A percentile compares a stretch with the other conserved stretches of the same genome.
Evolutionary conservation across 164 flowering plant genomes (phyloP).

Genomic region (Macadamia tetraphylla): DNA sequence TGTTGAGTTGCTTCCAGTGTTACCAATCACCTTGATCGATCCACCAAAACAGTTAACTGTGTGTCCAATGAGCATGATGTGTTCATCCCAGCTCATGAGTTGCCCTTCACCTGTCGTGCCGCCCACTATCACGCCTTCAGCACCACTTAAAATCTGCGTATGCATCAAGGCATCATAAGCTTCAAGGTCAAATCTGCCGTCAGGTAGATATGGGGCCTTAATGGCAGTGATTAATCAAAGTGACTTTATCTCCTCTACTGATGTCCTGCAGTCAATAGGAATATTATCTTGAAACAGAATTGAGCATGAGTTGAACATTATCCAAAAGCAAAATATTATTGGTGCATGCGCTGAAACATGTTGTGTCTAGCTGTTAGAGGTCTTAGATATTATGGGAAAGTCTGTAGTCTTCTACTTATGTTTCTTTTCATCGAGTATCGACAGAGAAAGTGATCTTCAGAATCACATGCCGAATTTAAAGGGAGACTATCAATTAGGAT

Average conservation of each 20-base stretch:
- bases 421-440: no score
- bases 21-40: constrained; percentile 27
- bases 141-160: constrained; percentile 68
- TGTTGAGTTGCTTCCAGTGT: no score
- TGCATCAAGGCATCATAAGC: constrained; percentile 80
- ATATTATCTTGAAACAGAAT: background rate
- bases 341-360: no score
- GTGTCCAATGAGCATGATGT: constrained; percentile 76
- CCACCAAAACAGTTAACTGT: constrained; percentile 45
- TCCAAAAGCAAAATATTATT: no score
- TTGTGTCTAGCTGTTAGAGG: no score
- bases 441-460: no score
- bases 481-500: no score
- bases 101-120: constrained; percentile 98
- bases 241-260: constrained; percentile 59
- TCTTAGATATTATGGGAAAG: no score
- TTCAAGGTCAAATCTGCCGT: constrained; percentile 89
- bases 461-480: no score
- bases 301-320: background rate
- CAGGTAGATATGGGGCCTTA: constrained; percentile 86
- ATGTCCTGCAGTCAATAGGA: constrained; percentile 47
- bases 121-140: constrained; percentile 79
- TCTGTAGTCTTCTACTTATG: no score
- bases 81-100: constrained; percentile 96
- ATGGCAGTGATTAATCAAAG: constrained; percentile 78